phyloP scores from a whole-genome alignment of 257 asterid genomes.

The Petunia secreta region DNA sequence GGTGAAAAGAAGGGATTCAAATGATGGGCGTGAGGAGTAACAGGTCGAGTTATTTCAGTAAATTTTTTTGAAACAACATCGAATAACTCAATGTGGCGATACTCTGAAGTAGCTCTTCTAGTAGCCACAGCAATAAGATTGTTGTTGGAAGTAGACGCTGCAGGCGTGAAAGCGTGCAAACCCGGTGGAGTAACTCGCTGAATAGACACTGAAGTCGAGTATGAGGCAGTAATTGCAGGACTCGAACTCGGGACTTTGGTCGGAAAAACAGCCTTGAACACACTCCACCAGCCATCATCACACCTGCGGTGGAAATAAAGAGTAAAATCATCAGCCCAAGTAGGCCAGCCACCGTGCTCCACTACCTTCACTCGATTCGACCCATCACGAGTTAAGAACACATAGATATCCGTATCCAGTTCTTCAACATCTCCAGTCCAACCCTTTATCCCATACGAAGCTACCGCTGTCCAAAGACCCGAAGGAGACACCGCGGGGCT shows the following conservation, averaged over 20 bases:
- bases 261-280: conserved; percentile 53
- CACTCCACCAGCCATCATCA: conserved; percentile 95
- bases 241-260: conserved; percentile 13
- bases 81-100: conserved; percentile 76
- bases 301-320: conserved; percentile 77
- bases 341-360: conserved; percentile 97
- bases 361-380: conserved; percentile 69
- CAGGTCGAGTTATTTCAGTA: conserved; percentile 50
- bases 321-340: conserved; percentile 79
- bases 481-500: conserved; percentile 98
- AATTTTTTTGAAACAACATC: conserved; percentile 50
- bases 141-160: conserved; percentile 55
- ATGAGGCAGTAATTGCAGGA: neutral
- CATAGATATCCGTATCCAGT: conserved; percentile 65
- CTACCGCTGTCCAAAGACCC: conserved; percentile 84
- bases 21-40: conserved; percentile 68
- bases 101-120: conserved; percentile 62
- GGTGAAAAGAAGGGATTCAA: conserved; percentile 78
- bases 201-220: conserved; percentile 46
- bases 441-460: conserved; percentile 70
- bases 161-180: conserved; percentile 91
- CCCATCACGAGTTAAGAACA: conserved; percentile 73
- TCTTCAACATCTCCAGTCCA: conserved; percentile 86
- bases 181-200: conserved; percentile 86
- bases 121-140: conserved; percentile 81